phyloP scores from a whole-genome alignment of 805 yeast genomes.

The Hemisphaericaspora nanyangensis region DNA sequence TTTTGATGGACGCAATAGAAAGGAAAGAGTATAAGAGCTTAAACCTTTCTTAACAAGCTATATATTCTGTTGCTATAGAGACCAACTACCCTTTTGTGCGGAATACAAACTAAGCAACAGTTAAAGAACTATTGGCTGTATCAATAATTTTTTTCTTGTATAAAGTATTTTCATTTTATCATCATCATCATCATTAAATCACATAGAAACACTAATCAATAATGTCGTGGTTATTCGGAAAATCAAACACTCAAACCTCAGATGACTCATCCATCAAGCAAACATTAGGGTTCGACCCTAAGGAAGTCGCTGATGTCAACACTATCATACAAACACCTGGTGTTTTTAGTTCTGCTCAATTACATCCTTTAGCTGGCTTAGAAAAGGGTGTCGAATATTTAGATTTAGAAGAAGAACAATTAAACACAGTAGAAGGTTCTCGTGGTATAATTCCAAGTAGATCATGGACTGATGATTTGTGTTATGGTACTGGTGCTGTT shows the following conservation, averaged over 20 bases:
- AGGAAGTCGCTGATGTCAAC: constrained; percentile 59
- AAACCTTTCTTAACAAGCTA: too few species aligned
- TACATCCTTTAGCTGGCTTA: constrained; percentile 91
- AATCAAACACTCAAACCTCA: constrained; percentile 11
- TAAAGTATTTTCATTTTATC: too few species aligned
- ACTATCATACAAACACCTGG: constrained; percentile 58
- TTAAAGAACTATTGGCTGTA: too few species aligned
- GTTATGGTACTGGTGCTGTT: constrained; percentile 96
- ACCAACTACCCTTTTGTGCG: too few species aligned
- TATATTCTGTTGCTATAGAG: too few species aligned
- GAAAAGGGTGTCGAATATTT: constrained; percentile 86
- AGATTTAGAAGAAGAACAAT: constrained; percentile 78
- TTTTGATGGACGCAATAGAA: too few species aligned
- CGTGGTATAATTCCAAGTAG: constrained; percentile 92
- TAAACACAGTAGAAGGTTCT: constrained; percentile 77
- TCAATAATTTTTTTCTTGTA: too few species aligned
- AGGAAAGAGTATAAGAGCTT: too few species aligned
- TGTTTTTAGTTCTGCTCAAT: constrained; percentile 46
- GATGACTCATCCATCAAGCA: constrained; percentile 20
- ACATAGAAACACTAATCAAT: neutral
- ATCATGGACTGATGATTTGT: constrained; percentile 95
- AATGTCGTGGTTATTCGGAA: constrained; percentile 52
- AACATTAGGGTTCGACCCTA: constrained; percentile 61
- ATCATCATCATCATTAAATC: neutral
- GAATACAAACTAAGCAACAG: too few species aligned